Base-by-base conservation (phyloP, 2,329 filamentous ascomycete species). In the Cercospora janseana region DNA sequence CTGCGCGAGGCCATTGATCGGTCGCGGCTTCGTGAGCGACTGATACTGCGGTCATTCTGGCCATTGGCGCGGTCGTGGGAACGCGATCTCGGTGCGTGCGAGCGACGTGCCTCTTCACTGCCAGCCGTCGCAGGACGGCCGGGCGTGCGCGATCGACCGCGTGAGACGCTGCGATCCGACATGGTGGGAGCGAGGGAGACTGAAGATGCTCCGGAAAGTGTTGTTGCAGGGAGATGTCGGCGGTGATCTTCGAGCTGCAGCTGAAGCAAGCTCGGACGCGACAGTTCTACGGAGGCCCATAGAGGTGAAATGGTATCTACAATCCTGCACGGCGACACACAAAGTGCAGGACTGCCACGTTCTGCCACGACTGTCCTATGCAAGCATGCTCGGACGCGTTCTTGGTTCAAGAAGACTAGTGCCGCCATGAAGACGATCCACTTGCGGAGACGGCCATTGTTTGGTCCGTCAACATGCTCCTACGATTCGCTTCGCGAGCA, bases 141-240 rank as follows among this genome's bases (percentile, higher is more conserved):
- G 12, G 55, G 61, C 6, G 63, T 60, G 46, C 54, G 61, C 43
- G 72, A 72, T 51, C 70, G 71, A 49, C 71, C 67, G 55, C 71
- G 72, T 28, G 70, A 72, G 27, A 54, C 57, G 61, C 69, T 73
- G 52, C 51, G 51, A 47, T 57, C 51, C 18, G 49, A 55, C 55
- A 53, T 55, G 34, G 20, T 23, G 21, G 35, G 35, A 40, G 35
- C 35, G 16, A 4, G 13, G n/a, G 35, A n/a, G 35, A 40, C 26
- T n/a, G n/a, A n/a, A 13, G 21, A 40, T 15, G 35, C 35, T 26
- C 35, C 20, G 26, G 16, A 38, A 26, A 26, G 21, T 40, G 35
- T 24, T 24, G 35, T 40, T 23, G 35, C 20, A 23, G 26, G 35
- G 35, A 40, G 35, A 24, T 40, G 35, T 20, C 35, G 23, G 35